Base-by-base conservation (phyloP, 1,284 basidiomycete genomes). In the Apiotrichum porosum region DNA sequence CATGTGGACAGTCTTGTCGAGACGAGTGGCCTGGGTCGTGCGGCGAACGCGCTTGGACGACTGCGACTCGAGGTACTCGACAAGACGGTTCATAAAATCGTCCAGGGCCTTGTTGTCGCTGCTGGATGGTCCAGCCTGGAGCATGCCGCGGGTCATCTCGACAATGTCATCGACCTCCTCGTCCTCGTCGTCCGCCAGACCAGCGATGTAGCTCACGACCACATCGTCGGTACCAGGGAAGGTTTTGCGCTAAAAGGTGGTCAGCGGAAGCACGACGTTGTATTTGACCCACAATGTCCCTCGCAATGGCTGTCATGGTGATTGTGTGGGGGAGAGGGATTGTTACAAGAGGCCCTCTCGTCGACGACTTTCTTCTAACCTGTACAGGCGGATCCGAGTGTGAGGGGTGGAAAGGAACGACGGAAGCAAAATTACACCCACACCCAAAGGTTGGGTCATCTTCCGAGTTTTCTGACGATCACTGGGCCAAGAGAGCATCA, bases 1-100 rank as follows among this genome's bases (percentile, higher is more conserved):
- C 85, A 99, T 89, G 65, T 97, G 88, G 77, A 98, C 84, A 36
- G 92, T 88, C 72, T 89, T 90, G 70, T 97, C 94, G 51, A 98
- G 78, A 66, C 87, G 84, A 60, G 83, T 81, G 36, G 88, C 69
- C 41, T 58, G 57, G 10, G 65, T 57, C 21, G 63, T 37, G 42
- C 57, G 74, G 58, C 62, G 81, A 79, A 52, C 81, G 79, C 60
- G 67, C 52, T 60, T 75, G 60, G 78, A 79, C 51, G 78, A 83
- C 85, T 79, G 58, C 83, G 76, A 54, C 81, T 79, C 81, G 38
- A 93, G 81, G 49, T 77, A 76, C 42, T 78, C 78, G 6, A 76
- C 63, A 73, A 91, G 83, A 14, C 93, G 81, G 35, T 42, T 38
- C 65, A 72, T 67, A 49, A 76, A 73, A 18, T 65, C 66, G 47